Base-by-base conservation (phyloP, 2,329 filamentous ascomycete genomes). In the Pseudogymnoascus sp. region DNA sequence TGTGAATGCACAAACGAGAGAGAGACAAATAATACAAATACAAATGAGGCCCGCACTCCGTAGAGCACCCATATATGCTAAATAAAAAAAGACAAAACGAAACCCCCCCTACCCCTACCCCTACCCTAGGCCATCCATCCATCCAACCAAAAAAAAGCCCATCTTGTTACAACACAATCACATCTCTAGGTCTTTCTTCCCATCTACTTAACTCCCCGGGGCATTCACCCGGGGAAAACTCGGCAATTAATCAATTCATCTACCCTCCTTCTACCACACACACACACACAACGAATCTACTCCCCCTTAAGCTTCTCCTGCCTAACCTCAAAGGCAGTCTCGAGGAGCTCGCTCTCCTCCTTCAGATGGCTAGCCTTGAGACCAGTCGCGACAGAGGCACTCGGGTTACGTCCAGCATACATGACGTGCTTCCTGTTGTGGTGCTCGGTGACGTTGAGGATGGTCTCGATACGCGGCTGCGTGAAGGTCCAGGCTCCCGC, bases 381-480 rank as follows among this genome's bases (percentile, higher is more conserved):
- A 75, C 94, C 94, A 60, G 93, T 96, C 37, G 94, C 94, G 25
- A 97, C 93, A 66, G 88, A 93, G 14, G 94, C 93, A 72, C 91
- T 96, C 37, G 93, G 93, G 77, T 92, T 88, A 70, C 94, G 88
- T 68, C 94, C 94, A 63, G 94, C 94, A 76, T 97, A 99, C 86
- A 97, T 91, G 73, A 97, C 92, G 77, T 96, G 90, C 79, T 96
- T 92, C 73, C 89, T 86, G 78, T 95, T 87, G 79, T 97, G 93
- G 78, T 96, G 82, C 78, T 95, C 78, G 0, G 94, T 97, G 74
- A 95, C 77, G 80, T 97, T 97, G 67, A 99, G 83, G 67, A 99
- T 79, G 7, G 93, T 99, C 85, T 99, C 94, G 66, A 99, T 92
- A 72, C 94, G 88, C 33, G 94, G 94, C 79, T 99, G 94, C n/a